Evolutionary conservation across 2,329 filamentous ascomycete species (phyloP), one percentile per base, ranked within the genome.

Genomic region (Dothistroma septosporum): DNA sequence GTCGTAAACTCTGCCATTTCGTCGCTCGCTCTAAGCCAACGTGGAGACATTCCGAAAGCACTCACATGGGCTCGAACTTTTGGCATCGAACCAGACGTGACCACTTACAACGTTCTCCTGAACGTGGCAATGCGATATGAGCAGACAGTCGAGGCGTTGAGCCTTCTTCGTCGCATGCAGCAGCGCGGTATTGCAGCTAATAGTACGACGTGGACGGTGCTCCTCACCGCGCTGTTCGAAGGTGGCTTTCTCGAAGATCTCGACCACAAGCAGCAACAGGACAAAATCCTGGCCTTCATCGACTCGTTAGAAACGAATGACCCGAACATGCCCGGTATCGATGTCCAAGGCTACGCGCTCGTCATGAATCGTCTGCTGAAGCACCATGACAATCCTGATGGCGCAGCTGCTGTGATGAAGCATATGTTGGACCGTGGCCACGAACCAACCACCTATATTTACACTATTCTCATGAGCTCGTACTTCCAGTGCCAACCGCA

Each of bases 401-500:
- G 85, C 58, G 82, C 89, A 14, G 80, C 82, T 49, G 80, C 80
- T 1, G 80, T 93, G 8, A 79, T 91, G 48, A 74, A 78, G 1
- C 83, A 88, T 72, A 88, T 94, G 81, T 76, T 77, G 55, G 66
- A 69, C 6, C 76, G 79, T 24, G 81, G 82, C 21, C 69, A 87
- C 48, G 72, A 80, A 53, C 80, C 85, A 1, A 83, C 83, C 4
- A 75, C 84, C 1, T 83, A 91, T 67, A 89, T 91, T 69, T 89
- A 89, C 77, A 92, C 89, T 24, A 89, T 87, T 69, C 82, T 94
- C 21, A 78, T 89, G 50, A 83, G 87, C 50, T 80, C 88, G 70
- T 87, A 87, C 71, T 88, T 92, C 70, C 69, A 78, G 9, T 61
- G 60, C 4, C 63, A 76, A 1, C 84, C 85, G 1, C 37, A 57